Base-by-base conservation (phyloP, 352 stramenopile species). In the Phytophthora parvispora region DNA sequence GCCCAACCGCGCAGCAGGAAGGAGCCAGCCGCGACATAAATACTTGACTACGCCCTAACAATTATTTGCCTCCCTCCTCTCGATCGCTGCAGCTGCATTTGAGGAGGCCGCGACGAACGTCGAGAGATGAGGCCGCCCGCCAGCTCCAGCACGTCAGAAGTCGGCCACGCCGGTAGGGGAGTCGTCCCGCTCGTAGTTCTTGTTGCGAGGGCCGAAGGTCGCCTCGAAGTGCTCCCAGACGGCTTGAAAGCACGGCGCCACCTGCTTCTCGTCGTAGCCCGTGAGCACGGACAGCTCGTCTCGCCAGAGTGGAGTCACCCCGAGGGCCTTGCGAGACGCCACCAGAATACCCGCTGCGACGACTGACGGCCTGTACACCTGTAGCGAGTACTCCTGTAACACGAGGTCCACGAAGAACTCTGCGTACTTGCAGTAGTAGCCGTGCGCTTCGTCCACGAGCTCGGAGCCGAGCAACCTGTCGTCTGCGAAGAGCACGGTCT, bases 321-420 rank as follows among this genome's bases (percentile, higher is more conserved):
- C 85, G 4, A 97, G 64, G 9, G 87, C 86, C 77, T 94, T 93
- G 31, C 90, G 74, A 5, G 86, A 92, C 18, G 84, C 87, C 4
- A 89, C 87, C 40, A 97, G 66, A 60, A 94, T 94, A 36, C 77
- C 80, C 1, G 90, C 86, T 5, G 90, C 90, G 16, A 95, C 74
- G 13, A 97, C 75, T 0, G 90, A 97, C 29, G 90, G 90, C 3
- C 87, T 86, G 61, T 91, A 97, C 16, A 90, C 86, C 49, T 94
- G 87, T 49, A 97, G 86, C 55, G 84, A 73, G 69, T 96, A 94
- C 64, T 96, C 90, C 70, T 94, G 86, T 25, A 97, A 67, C 47
- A 86, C 91, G n/a, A 97, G 75, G 50, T 97, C 87, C 34, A 91
- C 83, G 25, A 97, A 92, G 60, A 95, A 95, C 57, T 95, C 89